Percentiles rank a stretch among this genome's conserved stretches.
Evolutionary conservation across 2,329 filamentous ascomycete species (phyloP).

Genomic region (Phaeoacremonium minimum): DNA sequence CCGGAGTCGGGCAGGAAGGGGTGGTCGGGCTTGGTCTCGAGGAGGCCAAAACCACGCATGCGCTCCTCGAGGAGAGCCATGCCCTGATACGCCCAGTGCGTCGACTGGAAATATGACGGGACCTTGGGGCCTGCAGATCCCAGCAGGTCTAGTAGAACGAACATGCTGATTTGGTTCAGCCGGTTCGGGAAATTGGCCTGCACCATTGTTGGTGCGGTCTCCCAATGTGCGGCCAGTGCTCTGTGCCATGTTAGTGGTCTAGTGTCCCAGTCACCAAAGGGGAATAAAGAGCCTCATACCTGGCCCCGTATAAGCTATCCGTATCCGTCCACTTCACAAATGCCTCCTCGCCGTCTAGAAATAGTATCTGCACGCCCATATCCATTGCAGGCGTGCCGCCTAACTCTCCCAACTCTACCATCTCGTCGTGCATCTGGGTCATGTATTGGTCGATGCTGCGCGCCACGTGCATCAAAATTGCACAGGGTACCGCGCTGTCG

Average conservation of each 20-base stretch:
- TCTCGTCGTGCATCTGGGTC: conserved; percentile 68
- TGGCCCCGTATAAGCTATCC: conserved; percentile 74
- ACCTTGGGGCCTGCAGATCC: conserved; percentile 65
- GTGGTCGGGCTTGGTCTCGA: conserved; percentile 48
- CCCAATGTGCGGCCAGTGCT: conserved; percentile 71
- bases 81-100: conserved; percentile 86
- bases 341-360: conserved; percentile 81
- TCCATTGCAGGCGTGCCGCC: conserved; percentile 55
- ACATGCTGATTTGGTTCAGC: conserved; percentile 70
- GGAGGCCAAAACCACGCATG: conserved; percentile 60
- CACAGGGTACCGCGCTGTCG: conserved; percentile 80
- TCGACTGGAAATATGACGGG: conserved; percentile 83
- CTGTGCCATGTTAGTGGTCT: conserved; percentile 19
- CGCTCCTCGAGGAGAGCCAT: conserved; percentile 72
- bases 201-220: conserved; percentile 58
- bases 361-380: conserved; percentile 72
- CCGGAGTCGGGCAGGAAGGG: conserved; percentile 18
- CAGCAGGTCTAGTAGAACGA: conserved; percentile 87
- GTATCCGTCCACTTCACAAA: conserved; percentile 67
- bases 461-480: conserved; percentile 77
- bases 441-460: conserved; percentile 66
- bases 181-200: conserved; percentile 65
- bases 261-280: not conserved
- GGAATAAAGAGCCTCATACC: conserved; percentile 34
- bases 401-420: conserved; percentile 51